Percentiles rank a stretch among this genome's conserved stretches.
Conservation (phyloP, 2,329 filamentous ascomycete genomes). For the Colletotrichum kahawae region DNA sequence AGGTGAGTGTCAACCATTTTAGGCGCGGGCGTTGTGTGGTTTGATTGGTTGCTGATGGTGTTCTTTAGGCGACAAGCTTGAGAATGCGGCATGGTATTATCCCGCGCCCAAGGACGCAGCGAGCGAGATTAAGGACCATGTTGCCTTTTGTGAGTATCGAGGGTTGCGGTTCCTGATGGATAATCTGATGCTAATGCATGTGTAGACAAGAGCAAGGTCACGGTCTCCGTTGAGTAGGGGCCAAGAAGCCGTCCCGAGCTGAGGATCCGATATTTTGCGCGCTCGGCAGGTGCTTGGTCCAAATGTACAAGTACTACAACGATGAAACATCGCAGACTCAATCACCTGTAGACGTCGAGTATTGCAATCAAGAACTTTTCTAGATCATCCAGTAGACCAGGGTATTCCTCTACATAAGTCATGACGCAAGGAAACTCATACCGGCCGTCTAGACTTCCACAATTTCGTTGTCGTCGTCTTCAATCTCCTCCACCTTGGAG, state of each 20-base stretch:
- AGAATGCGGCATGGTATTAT: constrained; percentile 66
- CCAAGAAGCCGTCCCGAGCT: background rate
- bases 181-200: background rate
- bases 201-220: constrained; percentile 39
- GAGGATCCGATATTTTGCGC: background rate
- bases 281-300: background rate
- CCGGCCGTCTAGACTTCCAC: constrained; percentile 51
- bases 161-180: background rate
- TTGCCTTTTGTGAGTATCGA: constrained; percentile 60
- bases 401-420: constrained; percentile 21
- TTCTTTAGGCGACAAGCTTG: constrained; percentile 44
- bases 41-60: background rate
- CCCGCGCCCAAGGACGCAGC: constrained; percentile 52
- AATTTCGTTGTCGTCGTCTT: constrained; percentile 58
- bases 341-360: background rate
- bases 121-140: constrained; percentile 56
- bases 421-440: constrained; percentile 4
- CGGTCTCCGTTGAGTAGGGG: constrained; percentile 22
- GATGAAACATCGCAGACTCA: background rate
- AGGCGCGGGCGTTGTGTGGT: background rate
- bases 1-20: constrained; percentile 32
- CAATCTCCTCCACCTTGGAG: constrained; percentile 47
- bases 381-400: constrained; percentile 1
- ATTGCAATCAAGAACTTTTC: background rate
- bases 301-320: background rate